Evolutionary conservation across 2,329 filamentous ascomycete species (phyloP).

Genomic region (Monilinia laxa): DNA sequence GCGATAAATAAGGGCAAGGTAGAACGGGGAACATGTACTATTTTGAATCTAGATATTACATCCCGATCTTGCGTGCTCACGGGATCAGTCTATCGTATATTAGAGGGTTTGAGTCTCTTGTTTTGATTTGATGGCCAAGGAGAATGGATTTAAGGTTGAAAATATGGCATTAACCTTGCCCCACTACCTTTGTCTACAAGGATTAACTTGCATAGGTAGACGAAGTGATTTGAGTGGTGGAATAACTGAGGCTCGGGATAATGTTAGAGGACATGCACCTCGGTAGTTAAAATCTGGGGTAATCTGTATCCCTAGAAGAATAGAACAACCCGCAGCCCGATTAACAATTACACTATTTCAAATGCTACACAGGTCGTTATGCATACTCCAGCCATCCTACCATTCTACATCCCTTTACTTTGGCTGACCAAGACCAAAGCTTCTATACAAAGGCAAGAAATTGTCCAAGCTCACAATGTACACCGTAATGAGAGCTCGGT

Average conservation of each 20-base stretch:
- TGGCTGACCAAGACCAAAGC: neutral
- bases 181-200: neutral
- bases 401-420: neutral
- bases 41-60: neutral
- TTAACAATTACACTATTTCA: neutral
- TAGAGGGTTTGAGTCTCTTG: too few species aligned
- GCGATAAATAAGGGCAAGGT: neutral
- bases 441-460: neutral
- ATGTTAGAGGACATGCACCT: neutral
- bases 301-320: neutral
- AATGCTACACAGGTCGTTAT: neutral
- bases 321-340: neutral
- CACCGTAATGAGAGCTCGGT: constrained; percentile 35
- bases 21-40: neutral
- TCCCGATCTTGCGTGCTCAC: neutral
- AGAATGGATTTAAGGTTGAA: neutral
- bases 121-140: neutral
- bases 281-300: constrained; percentile 11
- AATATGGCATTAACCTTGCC: neutral
- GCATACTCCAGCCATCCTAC: neutral
- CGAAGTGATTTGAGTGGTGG: constrained; percentile 2
- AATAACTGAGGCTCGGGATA: constrained; percentile 11
- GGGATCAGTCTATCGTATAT: neutral
- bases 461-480: constrained; percentile 27
- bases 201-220: neutral